Conservation (phyloP, 371 early-diverging fungal genomes). For the Mucor racemosus region DNA sequence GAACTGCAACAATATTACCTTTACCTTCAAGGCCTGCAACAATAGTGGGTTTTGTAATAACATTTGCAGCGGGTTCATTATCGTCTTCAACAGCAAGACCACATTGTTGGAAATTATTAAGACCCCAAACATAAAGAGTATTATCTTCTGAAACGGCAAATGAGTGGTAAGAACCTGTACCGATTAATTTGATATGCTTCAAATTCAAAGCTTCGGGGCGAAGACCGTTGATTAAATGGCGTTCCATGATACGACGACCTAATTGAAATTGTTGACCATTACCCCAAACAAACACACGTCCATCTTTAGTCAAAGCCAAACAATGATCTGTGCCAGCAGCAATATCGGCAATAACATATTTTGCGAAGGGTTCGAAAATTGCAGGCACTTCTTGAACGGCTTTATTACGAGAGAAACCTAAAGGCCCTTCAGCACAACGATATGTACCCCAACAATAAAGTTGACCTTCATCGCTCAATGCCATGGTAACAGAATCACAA, state of each 20-base stretch:
- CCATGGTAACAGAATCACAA: conserved; percentile 93
- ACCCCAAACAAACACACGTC: conserved; percentile 92
- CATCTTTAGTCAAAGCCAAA: conserved; percentile 76
- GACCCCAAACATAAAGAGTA: conserved; percentile 87
- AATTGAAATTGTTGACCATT: conserved; percentile 94
- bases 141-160: conserved; percentile 76
- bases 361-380: conserved; percentile 49
- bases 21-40: conserved; percentile 56
- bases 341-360: conserved; percentile 72
- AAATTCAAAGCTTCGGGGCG: conserved; percentile 61
- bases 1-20: conserved; percentile 57
- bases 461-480: conserved; percentile 82
- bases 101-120: conserved; percentile 96
- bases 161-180: conserved; percentile 88
- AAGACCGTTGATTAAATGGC: conserved; percentile 66
- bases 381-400: conserved; percentile 70
- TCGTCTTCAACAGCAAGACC: conserved; percentile 60
- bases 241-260: conserved; percentile 82
- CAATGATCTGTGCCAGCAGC: conserved; percentile 93
- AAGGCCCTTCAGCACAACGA: conserved; percentile 69
- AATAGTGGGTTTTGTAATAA: conserved; percentile 53
- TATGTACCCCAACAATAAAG: conserved; percentile 98
- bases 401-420: conserved; percentile 71
- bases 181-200: conserved; percentile 68
- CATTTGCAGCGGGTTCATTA: conserved; percentile 38